phyloP scores from a whole-genome alignment of 257 asterid species.

The Solanum chilense region DNA sequence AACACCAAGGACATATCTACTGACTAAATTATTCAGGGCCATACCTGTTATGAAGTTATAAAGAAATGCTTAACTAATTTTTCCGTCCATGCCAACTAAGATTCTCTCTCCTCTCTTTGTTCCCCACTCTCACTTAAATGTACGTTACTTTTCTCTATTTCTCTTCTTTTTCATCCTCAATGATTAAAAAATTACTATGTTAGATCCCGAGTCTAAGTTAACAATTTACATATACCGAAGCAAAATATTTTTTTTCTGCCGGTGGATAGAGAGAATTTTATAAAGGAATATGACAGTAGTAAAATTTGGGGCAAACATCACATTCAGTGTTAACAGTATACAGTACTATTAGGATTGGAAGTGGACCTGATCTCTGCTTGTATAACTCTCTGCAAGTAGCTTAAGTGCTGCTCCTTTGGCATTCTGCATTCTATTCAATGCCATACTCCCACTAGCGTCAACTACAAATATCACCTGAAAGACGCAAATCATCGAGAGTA shows the following conservation, averaged over 20 bases:
- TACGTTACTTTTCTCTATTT: neutral
- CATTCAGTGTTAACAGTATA: neutral
- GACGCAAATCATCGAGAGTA: neutral
- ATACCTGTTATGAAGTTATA: neutral
- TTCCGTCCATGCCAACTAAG: neutral
- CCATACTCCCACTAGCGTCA: conserved; percentile 99
- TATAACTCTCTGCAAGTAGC: conserved; percentile 92
- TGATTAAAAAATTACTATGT: neutral
- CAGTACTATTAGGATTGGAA: neutral
- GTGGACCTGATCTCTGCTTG: conserved; percentile 97
- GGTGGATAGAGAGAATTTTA: neutral
- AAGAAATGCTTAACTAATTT: neutral
- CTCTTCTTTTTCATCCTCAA: neutral
- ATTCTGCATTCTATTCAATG: conserved; percentile 96
- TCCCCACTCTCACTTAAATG: neutral
- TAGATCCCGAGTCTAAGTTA: neutral
- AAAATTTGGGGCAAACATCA: neutral
- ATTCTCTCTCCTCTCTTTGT: neutral
- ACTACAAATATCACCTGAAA: conserved; percentile 91
- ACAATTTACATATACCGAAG: neutral
- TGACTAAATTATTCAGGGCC: neutral
- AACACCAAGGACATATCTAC: neutral
- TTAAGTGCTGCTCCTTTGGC: conserved; percentile 99
- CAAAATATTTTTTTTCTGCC: neutral
- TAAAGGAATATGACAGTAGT: neutral